These are phyloP conservation scores for Fusarium coffeatum DNA, from an alignment of 2,329 filamentous ascomycete species.

Conservation along the genomic window DNA sequence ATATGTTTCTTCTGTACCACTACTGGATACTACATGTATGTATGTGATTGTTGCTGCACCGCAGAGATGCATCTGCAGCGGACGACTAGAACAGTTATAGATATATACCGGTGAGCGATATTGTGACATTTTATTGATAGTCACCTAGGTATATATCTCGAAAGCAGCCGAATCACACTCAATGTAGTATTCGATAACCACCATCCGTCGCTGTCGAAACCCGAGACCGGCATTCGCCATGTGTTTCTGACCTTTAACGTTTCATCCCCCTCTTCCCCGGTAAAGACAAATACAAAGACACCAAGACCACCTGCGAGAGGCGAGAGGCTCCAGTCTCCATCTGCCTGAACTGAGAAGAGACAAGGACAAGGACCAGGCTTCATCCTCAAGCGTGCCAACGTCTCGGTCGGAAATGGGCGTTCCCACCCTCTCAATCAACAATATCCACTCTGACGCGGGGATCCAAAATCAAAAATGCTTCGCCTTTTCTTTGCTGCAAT, in stretches of 20 bases:
- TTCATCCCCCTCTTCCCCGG: slow-evolving; percentile 41
- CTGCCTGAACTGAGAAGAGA: not conserved
- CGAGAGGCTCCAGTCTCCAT: not conserved
- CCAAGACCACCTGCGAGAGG: not conserved
- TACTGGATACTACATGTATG: not conserved
- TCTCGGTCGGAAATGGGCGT: slow-evolving; percentile 28
- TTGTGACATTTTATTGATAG: slow-evolving; percentile 7
- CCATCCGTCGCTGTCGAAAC: slow-evolving; percentile 16
- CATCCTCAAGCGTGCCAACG: slow-evolving; percentile 29
- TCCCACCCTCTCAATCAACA: slow-evolving; percentile 36
- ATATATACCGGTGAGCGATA: slow-evolving; percentile 6
- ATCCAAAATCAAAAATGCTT: slow-evolving; percentile 21
- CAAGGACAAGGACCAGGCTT: slow-evolving; percentile 33
- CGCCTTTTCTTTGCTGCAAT: not conserved
- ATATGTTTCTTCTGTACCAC: slow-evolving; percentile 7
- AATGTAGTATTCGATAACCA: not conserved
- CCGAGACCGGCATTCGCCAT: slow-evolving; percentile 10
- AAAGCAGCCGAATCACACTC: slow-evolving; percentile 9
- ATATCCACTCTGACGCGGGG: slow-evolving; percentile 37
- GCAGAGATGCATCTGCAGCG: not conserved
- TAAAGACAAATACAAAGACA: slow-evolving; percentile 11
- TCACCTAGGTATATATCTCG: not conserved
- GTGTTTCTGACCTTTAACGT: slow-evolving; percentile 34
- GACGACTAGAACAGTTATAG: not conserved
- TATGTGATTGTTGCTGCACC: not conserved